Percentiles rank a stretch among this genome's conserved stretches.
phyloP scores from a whole-genome alignment of 306 rosid species.

The Fragaria nilgerrensis region DNA sequence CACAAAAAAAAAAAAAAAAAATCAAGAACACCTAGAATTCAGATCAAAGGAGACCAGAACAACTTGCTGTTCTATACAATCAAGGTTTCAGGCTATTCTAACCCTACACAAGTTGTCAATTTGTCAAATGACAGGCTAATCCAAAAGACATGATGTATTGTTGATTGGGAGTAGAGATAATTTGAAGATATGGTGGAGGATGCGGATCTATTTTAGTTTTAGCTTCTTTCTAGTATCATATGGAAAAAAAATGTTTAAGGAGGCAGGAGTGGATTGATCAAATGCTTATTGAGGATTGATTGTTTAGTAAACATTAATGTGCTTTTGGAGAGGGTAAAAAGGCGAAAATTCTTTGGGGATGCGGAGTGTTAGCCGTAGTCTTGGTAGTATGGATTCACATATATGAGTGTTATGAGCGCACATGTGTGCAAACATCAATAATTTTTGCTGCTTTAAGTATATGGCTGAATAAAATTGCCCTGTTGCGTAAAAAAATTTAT shows the following conservation, averaged over 20 bases:
- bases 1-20: neutral
- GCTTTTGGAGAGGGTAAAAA: too few relatives aligned
- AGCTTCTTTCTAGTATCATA: neutral
- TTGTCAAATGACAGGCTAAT: neutral
- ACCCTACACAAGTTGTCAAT: too few relatives aligned
- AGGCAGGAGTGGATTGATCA: too few relatives aligned
- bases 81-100: neutral
- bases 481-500: neutral
- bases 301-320: too few relatives aligned
- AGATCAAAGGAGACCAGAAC: neutral
- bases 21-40: neutral
- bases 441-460: neutral
- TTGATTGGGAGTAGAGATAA: too few relatives aligned
- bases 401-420: neutral
- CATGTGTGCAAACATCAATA: neutral
- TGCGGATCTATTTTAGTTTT: neutral
- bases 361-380: too few relatives aligned
- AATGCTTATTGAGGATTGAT: too few relatives aligned
- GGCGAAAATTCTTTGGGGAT: too few relatives aligned
- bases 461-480: neutral
- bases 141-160: neutral
- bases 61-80: neutral
- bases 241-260: too few relatives aligned
- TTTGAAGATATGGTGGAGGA: neutral
- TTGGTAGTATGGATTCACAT: too few relatives aligned